Evolutionary conservation across 345 rosid genomes (phyloP).

Genomic region (Eucalyptus coolabah): DNA sequence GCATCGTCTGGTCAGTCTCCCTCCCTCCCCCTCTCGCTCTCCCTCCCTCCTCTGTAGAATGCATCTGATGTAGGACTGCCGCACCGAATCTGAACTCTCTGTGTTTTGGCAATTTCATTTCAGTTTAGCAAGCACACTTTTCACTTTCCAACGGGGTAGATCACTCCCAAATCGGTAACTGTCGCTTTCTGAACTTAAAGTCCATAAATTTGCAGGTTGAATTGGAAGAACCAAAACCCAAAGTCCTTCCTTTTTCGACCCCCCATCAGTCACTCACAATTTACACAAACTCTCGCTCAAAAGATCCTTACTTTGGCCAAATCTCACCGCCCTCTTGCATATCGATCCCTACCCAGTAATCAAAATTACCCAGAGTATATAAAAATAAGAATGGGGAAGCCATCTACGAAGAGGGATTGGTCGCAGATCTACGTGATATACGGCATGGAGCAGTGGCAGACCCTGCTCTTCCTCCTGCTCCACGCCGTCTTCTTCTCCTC

Average conservation of each 20-base stretch:
- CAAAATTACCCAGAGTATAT: not conserved
- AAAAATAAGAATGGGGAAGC: not conserved
- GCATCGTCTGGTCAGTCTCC: not conserved
- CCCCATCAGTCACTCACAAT: not conserved
- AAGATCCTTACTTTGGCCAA: not conserved
- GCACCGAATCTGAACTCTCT: not conserved
- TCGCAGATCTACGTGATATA: conserved; percentile 89
- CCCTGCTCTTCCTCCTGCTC: conserved; percentile 48
- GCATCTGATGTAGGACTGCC: not conserved
- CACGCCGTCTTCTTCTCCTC: conserved; percentile 67
- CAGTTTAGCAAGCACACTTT: not conserved
- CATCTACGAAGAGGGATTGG: conserved; percentile 34
- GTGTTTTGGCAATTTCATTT: not conserved
- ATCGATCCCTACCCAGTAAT: not conserved
- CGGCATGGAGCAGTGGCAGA: conserved; percentile 91
- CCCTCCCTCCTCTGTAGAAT: not conserved
- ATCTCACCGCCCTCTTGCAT: not conserved
- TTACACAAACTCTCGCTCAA: not conserved
- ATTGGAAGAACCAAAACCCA: not conserved
- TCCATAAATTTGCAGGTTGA: not conserved
- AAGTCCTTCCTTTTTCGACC: not conserved
- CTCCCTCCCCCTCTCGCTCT: not conserved
- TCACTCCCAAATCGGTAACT: not conserved
- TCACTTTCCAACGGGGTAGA: not conserved
- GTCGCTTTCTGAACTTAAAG: not conserved